Base-by-base conservation (phyloP, 192 early-diverging fungal species). In the Coemansia sp. region DNA sequence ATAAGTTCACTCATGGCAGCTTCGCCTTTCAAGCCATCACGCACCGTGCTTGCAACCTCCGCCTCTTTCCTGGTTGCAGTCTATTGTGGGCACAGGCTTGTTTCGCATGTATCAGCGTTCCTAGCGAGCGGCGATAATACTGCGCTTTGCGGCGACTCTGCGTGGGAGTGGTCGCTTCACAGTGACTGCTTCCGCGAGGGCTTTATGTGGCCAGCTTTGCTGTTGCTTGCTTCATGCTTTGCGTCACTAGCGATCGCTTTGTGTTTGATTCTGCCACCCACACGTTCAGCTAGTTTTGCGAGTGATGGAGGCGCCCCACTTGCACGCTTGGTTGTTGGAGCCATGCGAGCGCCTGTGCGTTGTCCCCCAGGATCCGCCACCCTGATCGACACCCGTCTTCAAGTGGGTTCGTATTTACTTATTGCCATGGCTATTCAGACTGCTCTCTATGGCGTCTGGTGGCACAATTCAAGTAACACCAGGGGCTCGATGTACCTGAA, bases 311-410 rank as follows among this genome's bases (percentile, higher is more conserved):
- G 37, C 34, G 6, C 19, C 19, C 7, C 7, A 54, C 41, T 47
- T 20, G 19, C 44, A 11, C 14, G 34, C 23, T 5, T 37, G 15
- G 4, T 6, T 4, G 36, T 37, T 23, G 44, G 44, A 1, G 4
- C 44, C 4, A 47, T 11, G 44, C 20, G 23, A 27, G 7, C 6
- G 50, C 57, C 73, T 30, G 50, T 70, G 34, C 56, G 67, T 20
- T 50, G 63, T 19, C 73, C 66, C 8, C 55, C 30, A 19, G 73
- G 63, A 29, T 11, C 34, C 7, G 64, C 62, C 9, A 36, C 27
- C 11, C n/a, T 76, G 25, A 56, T 67, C 10, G 74, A 76, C 50
- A 70, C 67, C 33, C 74, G 74, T 20, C 3, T 50, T 11, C 36
- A 19, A 1, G 34, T 54, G 0, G 74, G 68, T 7, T 30, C 37